These are phyloP conservation scores for Picea abies DNA, from an alignment of 83 land plant genomes.

Conservation along the genomic window DNA sequence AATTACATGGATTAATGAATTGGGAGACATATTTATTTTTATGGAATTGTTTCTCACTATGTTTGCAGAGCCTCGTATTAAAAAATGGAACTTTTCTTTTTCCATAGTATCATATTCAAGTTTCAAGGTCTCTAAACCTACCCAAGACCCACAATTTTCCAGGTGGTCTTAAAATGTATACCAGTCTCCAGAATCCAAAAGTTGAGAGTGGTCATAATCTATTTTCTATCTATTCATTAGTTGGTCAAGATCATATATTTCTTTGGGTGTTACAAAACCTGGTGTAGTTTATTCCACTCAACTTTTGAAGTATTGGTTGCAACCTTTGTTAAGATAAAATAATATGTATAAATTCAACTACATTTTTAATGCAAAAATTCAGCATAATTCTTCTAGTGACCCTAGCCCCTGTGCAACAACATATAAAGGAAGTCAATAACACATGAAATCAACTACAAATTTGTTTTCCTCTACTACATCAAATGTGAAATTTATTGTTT, in stretches of 20 bases:
- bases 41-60: no score
- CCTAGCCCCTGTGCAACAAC: conserved; percentile 8
- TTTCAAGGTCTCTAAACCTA: not conserved
- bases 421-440: not conserved
- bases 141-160: not conserved
- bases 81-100: no score
- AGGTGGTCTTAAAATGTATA: conserved; percentile 11
- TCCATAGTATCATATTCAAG: not conserved
- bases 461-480: no score
- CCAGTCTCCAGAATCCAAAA: not conserved
- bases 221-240: conserved; percentile 1
- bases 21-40: no score
- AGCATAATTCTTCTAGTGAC: conserved; percentile 3
- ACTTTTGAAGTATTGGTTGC: not conserved
- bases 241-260: conserved; percentile 4
- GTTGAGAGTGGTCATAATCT: not conserved
- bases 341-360: conserved; percentile 6
- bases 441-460: not conserved
- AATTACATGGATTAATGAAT: no score
- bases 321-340: conserved; percentile 1
- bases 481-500: no score
- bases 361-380: not conserved
- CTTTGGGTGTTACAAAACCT: conserved; percentile 11
- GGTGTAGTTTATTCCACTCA: not conserved
- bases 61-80: no score